These are phyloP conservation scores for Neurospora sp. DNA, from an alignment of 2,329 filamentous ascomycete species.

Conservation along the genomic window DNA sequence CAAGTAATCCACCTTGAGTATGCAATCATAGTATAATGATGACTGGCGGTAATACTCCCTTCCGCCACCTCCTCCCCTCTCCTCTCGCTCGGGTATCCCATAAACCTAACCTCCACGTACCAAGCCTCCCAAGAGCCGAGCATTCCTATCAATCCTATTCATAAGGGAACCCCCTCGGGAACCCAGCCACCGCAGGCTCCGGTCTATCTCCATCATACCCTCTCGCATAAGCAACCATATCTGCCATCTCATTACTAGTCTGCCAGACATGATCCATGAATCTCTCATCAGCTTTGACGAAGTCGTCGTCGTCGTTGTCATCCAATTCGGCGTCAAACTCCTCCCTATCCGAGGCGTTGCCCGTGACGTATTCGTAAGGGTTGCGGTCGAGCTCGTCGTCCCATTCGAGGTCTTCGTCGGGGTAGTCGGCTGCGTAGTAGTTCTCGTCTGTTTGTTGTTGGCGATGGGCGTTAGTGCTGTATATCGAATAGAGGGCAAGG, in stretches of 20 bases:
- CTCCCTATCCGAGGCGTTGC: constrained; percentile 44
- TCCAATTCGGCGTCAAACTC: constrained; percentile 31
- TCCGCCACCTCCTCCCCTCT: background rate
- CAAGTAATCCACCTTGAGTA: background rate
- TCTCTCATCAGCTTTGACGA: background rate
- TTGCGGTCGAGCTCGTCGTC: constrained; percentile 55
- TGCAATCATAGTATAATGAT: background rate
- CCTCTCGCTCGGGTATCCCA: background rate
- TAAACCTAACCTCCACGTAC: background rate
- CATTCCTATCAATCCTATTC: background rate
- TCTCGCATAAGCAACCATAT: background rate
- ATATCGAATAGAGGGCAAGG: background rate
- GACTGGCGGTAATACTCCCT: background rate
- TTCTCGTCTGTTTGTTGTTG: constrained; percentile 43
- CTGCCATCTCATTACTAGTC: background rate
- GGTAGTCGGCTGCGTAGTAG: constrained; percentile 70
- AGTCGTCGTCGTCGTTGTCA: background rate
- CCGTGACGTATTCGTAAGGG: constrained; percentile 43
- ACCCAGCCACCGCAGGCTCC: background rate
- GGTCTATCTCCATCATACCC: background rate
- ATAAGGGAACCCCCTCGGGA: background rate
- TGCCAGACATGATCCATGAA: background rate
- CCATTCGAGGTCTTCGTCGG: constrained; percentile 66
- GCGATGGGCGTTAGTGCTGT: background rate
- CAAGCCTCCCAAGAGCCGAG: background rate